Percentiles rank a stretch among this genome's conserved stretches.
Evolutionary conservation across 108 stramenopile genomes (phyloP).

Genomic region (Epithemia pelagica): DNA sequence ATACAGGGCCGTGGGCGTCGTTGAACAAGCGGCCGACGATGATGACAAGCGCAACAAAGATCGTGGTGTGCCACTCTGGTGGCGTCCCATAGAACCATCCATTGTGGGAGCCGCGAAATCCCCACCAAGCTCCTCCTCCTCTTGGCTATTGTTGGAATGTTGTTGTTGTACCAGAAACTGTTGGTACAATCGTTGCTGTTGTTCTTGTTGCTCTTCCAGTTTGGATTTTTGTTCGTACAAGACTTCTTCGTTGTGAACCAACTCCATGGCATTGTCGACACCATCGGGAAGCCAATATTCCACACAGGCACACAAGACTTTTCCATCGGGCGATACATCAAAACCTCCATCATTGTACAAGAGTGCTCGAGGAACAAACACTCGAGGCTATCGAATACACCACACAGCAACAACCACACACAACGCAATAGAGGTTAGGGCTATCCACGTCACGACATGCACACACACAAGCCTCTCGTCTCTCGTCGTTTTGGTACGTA

Average conservation of each 20-base stretch:
- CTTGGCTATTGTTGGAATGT: neutral
- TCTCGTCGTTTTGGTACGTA: neutral
- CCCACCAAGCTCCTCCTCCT: neutral
- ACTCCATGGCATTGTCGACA: conserved; percentile 66
- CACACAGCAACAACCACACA: too few species aligned
- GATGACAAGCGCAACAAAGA: neutral
- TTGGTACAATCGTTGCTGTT: neutral
- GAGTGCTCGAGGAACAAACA: conserved; percentile 75
- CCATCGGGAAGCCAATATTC: conserved; percentile 83
- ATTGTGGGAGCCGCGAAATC: neutral
- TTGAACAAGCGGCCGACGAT: neutral
- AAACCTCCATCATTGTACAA: conserved; percentile 96
- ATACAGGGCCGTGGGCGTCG: neutral
- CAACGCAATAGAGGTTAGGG: conserved; percentile 2
- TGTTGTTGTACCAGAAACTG: neutral
- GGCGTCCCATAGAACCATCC: neutral
- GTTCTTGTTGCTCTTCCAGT: neutral
- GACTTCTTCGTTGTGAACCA: conserved; percentile 36
- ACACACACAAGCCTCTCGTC: too few species aligned
- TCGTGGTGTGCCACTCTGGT: neutral
- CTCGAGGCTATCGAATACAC: conserved; percentile 51
- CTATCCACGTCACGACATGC: too few species aligned
- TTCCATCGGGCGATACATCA: conserved; percentile 87
- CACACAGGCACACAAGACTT: conserved; percentile 81
- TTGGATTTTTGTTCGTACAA: conserved; percentile 12